Evolutionary conservation across 306 rosid species (phyloP).

Genomic region (Myrica gale): DNA sequence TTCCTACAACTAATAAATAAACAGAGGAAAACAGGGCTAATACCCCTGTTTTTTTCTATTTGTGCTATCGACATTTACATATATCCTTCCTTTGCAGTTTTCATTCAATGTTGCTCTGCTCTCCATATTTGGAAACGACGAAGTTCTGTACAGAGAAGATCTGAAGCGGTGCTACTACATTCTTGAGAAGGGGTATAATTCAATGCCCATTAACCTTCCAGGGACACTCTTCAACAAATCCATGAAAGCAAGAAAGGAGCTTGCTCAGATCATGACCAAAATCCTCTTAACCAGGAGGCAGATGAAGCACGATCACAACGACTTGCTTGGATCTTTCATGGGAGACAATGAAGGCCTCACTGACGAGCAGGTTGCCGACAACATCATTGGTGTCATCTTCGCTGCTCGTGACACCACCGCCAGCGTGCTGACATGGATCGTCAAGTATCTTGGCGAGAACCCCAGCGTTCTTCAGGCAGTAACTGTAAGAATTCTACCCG

Average conservation of each 20-base stretch:
- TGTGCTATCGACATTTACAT: background rate
- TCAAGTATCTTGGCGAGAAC: slow-evolving; percentile 84
- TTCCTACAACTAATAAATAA: background rate
- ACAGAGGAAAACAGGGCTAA: slow-evolving; percentile 13
- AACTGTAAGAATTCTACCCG: slow-evolving; percentile 47
- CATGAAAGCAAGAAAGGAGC: slow-evolving; percentile 86
- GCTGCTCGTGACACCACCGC: slow-evolving; percentile 99
- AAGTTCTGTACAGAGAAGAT: slow-evolving; percentile 63
- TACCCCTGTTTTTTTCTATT: background rate
- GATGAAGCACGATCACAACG: slow-evolving; percentile 47
- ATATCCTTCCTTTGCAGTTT: slow-evolving; percentile 46
- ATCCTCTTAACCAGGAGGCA: slow-evolving; percentile 67
- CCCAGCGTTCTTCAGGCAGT: slow-evolving; percentile 76
- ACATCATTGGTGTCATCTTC: slow-evolving; percentile 85
- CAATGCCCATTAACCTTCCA: slow-evolving; percentile 85
- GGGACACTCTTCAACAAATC: slow-evolving; percentile 88
- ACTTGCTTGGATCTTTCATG: slow-evolving; percentile 86
- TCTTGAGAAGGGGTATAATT: slow-evolving; percentile 86
- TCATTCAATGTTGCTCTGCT: slow-evolving; percentile 86
- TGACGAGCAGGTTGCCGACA: slow-evolving; percentile 87
- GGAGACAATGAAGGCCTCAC: slow-evolving; percentile 75
- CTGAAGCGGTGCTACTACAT: slow-evolving; percentile 78
- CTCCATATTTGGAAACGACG: slow-evolving; percentile 83
- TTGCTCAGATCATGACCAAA: slow-evolving; percentile 69
- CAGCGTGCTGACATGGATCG: slow-evolving; percentile 87